Base-by-base conservation (phyloP, 2,329 filamentous ascomycete genomes). In the Scytalidium lignicola region DNA sequence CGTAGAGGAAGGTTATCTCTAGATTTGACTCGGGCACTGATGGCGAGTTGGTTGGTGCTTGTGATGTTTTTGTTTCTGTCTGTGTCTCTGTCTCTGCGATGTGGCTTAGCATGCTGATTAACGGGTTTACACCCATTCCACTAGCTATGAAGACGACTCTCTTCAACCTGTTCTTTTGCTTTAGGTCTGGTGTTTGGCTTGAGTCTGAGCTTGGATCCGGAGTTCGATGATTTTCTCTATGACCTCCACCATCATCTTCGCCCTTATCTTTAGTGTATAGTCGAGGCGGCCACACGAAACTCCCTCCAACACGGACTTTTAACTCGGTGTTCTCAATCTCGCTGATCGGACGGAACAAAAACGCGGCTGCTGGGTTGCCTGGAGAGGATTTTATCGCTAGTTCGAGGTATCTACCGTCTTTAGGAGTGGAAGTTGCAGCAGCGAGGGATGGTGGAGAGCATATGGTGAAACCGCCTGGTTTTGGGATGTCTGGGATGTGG, bases 401-500 rank as follows among this genome's bases (percentile, higher is more conserved):
- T 65, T 95, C 90, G 43, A 95, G 68, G 65, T 85, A 88, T 45
- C 43, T 52, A 18, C 28, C 29, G 5, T 28, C 17, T n/a, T 15
- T 15, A 5, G 43, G 3, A 17, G 58, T 10, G 57, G 43, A 64
- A 52, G 19, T 66, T 52, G 48, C 32, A 10, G 21, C 26, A 17
- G 51, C 40, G 9, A 74, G 70, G 40, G 75, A 76, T 0, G 89
- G 89, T 0, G 85, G 71, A 1, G 88, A 93, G 6, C 89, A 92
- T 55, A 95, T 86, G 40, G 90, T 95, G 72, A 95, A 96, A 50
- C 90, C 90, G 28, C 90, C 90, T 3, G 88, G 83, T 63, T 85
- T 82, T 41, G 76, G 60, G 41, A 88, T 70, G 32, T 72, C 73
- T 1, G 90, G 89, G 47, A 90, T 78, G 64, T 86, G 85, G 6